phyloP scores from a whole-genome alignment of 129 eudicot genomes.

The Artemisia argyi region DNA sequence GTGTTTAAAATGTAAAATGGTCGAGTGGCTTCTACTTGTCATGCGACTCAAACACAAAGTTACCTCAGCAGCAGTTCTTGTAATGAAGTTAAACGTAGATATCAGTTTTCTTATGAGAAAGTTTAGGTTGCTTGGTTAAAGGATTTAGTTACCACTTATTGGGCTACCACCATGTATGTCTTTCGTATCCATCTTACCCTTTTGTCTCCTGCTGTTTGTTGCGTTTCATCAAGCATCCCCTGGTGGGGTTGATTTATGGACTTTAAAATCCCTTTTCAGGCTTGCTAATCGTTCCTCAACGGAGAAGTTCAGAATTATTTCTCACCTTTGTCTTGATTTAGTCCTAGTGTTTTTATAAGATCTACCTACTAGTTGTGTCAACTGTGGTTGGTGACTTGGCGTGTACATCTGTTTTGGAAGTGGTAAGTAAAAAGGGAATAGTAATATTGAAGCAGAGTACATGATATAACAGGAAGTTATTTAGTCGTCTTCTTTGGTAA shows the following conservation, averaged over 20 bases:
- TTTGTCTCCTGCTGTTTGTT: too few relatives aligned
- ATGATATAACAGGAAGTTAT: background rate
- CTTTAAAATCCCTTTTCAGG: too few relatives aligned
- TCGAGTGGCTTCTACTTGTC: background rate
- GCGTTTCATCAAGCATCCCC: too few relatives aligned
- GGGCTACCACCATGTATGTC: too few relatives aligned
- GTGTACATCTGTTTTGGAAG: background rate
- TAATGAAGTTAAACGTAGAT: background rate
- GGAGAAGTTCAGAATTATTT: too few relatives aligned
- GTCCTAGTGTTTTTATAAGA: background rate
- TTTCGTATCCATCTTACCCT: too few relatives aligned
- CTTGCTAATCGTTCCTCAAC: too few relatives aligned
- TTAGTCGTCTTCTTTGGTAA: background rate
- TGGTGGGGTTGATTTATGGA: too few relatives aligned
- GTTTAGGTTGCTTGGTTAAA: background rate
- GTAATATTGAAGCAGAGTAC: background rate
- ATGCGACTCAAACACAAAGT: background rate
- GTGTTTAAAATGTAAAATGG: background rate
- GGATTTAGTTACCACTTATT: too few relatives aligned
- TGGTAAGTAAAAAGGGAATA: background rate
- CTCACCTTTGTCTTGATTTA: too few relatives aligned
- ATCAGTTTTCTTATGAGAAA: background rate
- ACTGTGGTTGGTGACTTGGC: background rate
- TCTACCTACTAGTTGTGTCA: background rate
- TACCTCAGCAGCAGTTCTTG: background rate